These are phyloP conservation scores for Oenanthe javanica DNA, from an alignment of 140 eudicot species.

Conservation along the genomic window DNA sequence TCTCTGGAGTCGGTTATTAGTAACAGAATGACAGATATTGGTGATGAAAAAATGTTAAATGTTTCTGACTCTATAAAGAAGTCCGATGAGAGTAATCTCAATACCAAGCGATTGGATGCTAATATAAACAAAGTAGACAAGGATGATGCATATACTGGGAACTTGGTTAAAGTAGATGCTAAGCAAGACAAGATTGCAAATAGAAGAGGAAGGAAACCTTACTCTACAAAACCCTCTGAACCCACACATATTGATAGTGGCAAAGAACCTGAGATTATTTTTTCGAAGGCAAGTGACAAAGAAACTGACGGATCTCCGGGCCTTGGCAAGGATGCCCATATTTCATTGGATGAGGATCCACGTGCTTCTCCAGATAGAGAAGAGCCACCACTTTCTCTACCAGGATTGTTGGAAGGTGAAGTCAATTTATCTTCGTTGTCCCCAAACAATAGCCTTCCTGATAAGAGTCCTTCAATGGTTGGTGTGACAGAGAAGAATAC, in stretches of 20 bases:
- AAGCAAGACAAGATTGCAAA: slow-evolving; percentile 30
- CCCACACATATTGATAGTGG: slow-evolving; percentile 41
- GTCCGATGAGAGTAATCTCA: slow-evolving; percentile 35
- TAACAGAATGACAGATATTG: slow-evolving; percentile 18
- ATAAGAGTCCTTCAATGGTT: slow-evolving; percentile 27
- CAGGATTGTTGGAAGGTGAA: slow-evolving; percentile 34
- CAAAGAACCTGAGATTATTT: slow-evolving; percentile 29
- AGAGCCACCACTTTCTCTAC: slow-evolving; percentile 34
- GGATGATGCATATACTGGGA: slow-evolving; percentile 38
- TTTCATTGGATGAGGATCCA: slow-evolving; percentile 16
- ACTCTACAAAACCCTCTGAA: slow-evolving; percentile 39
- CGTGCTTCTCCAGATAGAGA: slow-evolving; percentile 26
- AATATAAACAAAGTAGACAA: slow-evolving; percentile 26
- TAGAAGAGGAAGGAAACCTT: slow-evolving; percentile 31
- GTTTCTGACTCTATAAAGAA: slow-evolving; percentile 25
- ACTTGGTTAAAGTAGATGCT: slow-evolving; percentile 23
- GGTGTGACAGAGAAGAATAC: slow-evolving; percentile 26
- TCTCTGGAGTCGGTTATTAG: slow-evolving; percentile 52
- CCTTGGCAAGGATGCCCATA: slow-evolving; percentile 20
- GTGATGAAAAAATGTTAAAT: slow-evolving; percentile 27
- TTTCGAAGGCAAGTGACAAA: slow-evolving; percentile 19
- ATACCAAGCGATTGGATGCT: slow-evolving; percentile 13
- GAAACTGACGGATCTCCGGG: slow-evolving; percentile 27
- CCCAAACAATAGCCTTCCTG: slow-evolving; percentile 45
- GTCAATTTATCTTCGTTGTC: slow-evolving; percentile 42